Conservation (phyloP, 1,139 yeast species). For the Candida gigantensis region DNA sequence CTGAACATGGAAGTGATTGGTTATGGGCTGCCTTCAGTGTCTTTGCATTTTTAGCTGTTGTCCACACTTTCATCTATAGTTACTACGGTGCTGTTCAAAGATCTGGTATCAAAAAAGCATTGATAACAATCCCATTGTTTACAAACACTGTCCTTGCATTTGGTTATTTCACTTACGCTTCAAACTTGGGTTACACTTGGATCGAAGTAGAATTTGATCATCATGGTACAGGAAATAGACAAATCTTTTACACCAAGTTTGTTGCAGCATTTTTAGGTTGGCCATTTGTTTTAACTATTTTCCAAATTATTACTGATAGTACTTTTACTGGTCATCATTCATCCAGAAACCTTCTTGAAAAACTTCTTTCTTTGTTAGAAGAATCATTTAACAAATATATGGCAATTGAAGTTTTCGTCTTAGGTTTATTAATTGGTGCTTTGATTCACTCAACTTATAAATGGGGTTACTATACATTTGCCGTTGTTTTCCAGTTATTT, state of each 20-base stretch:
- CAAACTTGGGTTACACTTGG: slow-evolving; percentile 65
- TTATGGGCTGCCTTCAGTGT: slow-evolving; percentile 64
- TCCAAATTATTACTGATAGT: slow-evolving; percentile 48
- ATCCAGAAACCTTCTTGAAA: slow-evolving; percentile 22
- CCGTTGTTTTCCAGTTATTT: slow-evolving; percentile 38
- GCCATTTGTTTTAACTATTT: slow-evolving; percentile 53
- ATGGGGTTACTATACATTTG: slow-evolving; percentile 63
- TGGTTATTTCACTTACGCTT: slow-evolving; percentile 64
- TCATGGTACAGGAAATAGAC: slow-evolving; percentile 50
- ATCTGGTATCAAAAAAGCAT: slow-evolving; percentile 36
- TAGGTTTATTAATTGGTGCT: slow-evolving; percentile 55
- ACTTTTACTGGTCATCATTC: slow-evolving; percentile 17
- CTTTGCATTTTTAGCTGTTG: slow-evolving; percentile 45
- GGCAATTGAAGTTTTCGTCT: slow-evolving; percentile 50
- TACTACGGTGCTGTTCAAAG: slow-evolving; percentile 36
- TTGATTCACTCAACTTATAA: slow-evolving; percentile 58
- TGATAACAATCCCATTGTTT: slow-evolving; percentile 48
- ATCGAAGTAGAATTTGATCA: slow-evolving; percentile 58
- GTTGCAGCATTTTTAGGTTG: slow-evolving; percentile 69
- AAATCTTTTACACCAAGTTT: slow-evolving; percentile 64
- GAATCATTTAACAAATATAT: slow-evolving; percentile 36
- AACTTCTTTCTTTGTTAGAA: slow-evolving; percentile 25
- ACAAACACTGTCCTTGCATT: slow-evolving; percentile 49
- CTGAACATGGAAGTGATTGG: slow-evolving; percentile 68
- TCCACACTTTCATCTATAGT: slow-evolving; percentile 41